A percentile compares a stretch with the other conserved stretches of the same genome.
Conservation (phyloP, 176 grass and related monocot genomes). For the Triticum dicoccoides region DNA sequence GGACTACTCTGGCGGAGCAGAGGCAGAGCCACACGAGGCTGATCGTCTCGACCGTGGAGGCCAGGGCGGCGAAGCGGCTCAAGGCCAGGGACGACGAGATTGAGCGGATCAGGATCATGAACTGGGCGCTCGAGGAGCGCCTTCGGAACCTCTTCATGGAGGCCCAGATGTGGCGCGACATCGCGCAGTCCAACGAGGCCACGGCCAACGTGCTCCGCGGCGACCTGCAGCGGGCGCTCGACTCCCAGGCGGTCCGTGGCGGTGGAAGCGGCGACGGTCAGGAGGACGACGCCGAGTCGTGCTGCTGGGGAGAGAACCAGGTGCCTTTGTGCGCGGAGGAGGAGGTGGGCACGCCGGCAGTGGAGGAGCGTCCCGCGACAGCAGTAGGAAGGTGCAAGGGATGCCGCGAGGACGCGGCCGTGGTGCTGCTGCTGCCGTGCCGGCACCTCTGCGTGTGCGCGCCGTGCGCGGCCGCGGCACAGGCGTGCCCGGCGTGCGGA, state of each 20-base stretch:
- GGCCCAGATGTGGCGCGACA: slow-evolving; percentile 55
- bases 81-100: slow-evolving; percentile 42
- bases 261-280: background rate
- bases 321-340: background rate
- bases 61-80: slow-evolving; percentile 36
- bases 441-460: slow-evolving; percentile 67
- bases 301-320: slow-evolving; percentile 55
- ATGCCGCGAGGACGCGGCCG: slow-evolving; percentile 37
- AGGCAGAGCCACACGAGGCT: too few relatives aligned
- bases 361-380: too few relatives aligned
- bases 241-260: background rate
- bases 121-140: slow-evolving; percentile 53
- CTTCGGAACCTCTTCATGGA: slow-evolving; percentile 34
- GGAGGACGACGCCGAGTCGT: slow-evolving; percentile 47
- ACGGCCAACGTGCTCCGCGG: slow-evolving; percentile 37
- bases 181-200: slow-evolving; percentile 57
- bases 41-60: too few relatives aligned
- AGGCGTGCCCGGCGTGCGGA: too few relatives aligned
- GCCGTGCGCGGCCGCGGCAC: slow-evolving; percentile 37
- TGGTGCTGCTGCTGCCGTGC: slow-evolving; percentile 71
- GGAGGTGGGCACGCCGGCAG: background rate
- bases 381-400: slow-evolving; percentile 8
- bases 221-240: slow-evolving; percentile 47
- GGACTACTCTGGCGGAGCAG: too few relatives aligned
- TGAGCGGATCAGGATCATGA: slow-evolving; percentile 25